These are phyloP conservation scores for Nadsonia starkeyi-henricii DNA, from an alignment of 1,139 yeast genomes.

Conservation along the genomic window DNA sequence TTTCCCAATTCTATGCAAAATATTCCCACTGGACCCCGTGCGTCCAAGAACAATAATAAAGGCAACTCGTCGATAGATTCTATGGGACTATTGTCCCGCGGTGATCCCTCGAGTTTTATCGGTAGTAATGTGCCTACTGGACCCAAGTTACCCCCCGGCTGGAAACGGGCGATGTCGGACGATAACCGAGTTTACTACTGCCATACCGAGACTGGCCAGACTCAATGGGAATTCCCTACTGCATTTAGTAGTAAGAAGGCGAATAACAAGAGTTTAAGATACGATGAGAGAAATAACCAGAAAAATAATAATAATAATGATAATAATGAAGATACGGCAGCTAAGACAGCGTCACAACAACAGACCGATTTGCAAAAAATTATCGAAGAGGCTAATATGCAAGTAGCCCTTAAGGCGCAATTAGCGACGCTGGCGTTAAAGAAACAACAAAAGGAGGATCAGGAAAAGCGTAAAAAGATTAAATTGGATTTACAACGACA, in stretches of 20 bases:
- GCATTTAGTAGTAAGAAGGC: conserved; percentile 1
- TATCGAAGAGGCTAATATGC: conserved; percentile 28
- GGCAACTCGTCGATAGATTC: neutral
- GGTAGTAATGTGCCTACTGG: conserved; percentile 2
- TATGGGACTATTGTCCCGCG: neutral
- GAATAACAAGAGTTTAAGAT: neutral
- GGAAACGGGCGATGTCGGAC: conserved; percentile 23
- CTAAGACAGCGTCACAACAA: conserved; percentile 9
- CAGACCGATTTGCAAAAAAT: conserved; percentile 24
- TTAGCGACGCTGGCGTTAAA: conserved; percentile 18
- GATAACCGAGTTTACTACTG: conserved; percentile 36
- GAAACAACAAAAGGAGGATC: conserved; percentile 12
- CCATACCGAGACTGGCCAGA: conserved; percentile 32
- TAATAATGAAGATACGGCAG: conserved; percentile 11
- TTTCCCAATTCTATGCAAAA: conserved; percentile 2
- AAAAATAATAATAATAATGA: conserved; percentile 1
- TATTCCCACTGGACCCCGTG: conserved; percentile 5
- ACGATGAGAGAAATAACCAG: neutral
- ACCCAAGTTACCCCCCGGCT: conserved; percentile 23
- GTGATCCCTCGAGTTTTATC: neutral
- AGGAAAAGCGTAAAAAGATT: conserved; percentile 10
- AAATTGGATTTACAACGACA: neutral
- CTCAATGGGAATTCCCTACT: conserved; percentile 49
- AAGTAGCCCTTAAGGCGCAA: conserved; percentile 23
- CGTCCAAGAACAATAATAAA: neutral